Evolutionary conservation across 1,284 basidiomycete species (phyloP), one percentile per base, ranked within the genome.

Genomic region (Leccinum pallidistipes): DNA sequence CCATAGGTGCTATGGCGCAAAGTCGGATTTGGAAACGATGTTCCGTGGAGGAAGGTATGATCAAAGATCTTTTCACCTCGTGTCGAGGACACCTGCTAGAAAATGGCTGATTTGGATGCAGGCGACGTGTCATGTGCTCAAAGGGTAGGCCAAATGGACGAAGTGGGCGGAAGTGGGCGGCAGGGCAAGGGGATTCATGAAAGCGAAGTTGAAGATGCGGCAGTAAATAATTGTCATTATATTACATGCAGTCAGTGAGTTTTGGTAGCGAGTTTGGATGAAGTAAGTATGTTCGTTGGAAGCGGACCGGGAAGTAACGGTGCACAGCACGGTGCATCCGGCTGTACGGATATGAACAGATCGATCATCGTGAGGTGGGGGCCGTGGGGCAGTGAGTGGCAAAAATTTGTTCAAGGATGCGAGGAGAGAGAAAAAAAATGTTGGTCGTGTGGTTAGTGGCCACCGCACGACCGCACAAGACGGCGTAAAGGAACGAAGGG

Each of bases 31-130:
- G 57, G 73, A 57, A 74, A 71, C 62, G 56, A 57, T 55, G 61
- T 68, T 67, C 66, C 65, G 71, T 51, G 60, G 47, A 62, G 55
- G 60, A 60, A 60, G 55, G 11, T 45, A 63, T 62, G 63, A 74
- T 66, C 69, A 75, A 65, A 73, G 69, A 71, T 64, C 53, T 62
- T 47, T 69, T 64, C 61, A 75, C 71, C 71, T 75, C 71, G 67
- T 73, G 71, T 65, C 63, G 40, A 29, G 65, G 64, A 62, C 74
- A 73, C 72, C 58, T 67, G 11, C n/a, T 24, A 27, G 47, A 24
- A 50, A 50, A 16, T 2, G 21, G 61, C 52, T 70, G 70, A 74
- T 71, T 68, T 66, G 70, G 27, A 68, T 63, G 62, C 56, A 60
- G 51, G 53, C 63, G 62, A 69, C 61, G 66, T 65, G 72, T 65